phyloP scores from a whole-genome alignment of 805 yeast genomes.

The Nematodospora valgi region DNA sequence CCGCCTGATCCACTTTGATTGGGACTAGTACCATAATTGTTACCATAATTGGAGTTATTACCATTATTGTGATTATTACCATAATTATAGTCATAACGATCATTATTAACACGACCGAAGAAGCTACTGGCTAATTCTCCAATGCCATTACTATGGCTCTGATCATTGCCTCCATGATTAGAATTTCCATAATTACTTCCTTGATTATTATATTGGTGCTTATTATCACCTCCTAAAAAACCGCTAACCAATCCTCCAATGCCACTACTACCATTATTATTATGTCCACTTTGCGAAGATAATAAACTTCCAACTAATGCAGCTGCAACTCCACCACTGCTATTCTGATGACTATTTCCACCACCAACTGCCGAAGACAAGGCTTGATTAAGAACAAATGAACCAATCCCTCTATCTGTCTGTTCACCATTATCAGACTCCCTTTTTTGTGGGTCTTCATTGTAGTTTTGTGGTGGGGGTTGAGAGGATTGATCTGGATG shows the following conservation, averaged over 20 bases:
- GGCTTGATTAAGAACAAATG: conserved; percentile 10
- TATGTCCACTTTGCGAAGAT: not conserved
- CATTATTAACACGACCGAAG: conserved; percentile 7
- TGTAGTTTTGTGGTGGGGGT: not conserved
- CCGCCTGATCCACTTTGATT: conserved; percentile 6
- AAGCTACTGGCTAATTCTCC: conserved; percentile 5
- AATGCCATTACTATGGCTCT: conserved; percentile 1
- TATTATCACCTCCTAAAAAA: conserved; percentile 8
- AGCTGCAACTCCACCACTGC: conserved; percentile 7
- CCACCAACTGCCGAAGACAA: conserved; percentile 5
- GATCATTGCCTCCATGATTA: not conserved
- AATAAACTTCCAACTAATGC: conserved; percentile 9
- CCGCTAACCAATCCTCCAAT: conserved; percentile 8
- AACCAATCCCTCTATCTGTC: conserved; percentile 9
- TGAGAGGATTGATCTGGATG: conserved; percentile 3
- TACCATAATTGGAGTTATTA: conserved; percentile 3
- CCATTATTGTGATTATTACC: conserved; percentile 4
- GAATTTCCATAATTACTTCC: not conserved
- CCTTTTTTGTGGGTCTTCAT: not conserved
- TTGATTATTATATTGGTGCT: conserved; percentile 5
- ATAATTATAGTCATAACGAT: not conserved
- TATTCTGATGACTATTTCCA: conserved; percentile 2
- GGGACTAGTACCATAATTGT: not conserved
- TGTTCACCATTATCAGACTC: conserved; percentile 1
- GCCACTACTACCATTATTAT: not conserved